phyloP scores from a whole-genome alignment of 768 basidiomycete genomes.

The Rhizopogon vulgaris region DNA sequence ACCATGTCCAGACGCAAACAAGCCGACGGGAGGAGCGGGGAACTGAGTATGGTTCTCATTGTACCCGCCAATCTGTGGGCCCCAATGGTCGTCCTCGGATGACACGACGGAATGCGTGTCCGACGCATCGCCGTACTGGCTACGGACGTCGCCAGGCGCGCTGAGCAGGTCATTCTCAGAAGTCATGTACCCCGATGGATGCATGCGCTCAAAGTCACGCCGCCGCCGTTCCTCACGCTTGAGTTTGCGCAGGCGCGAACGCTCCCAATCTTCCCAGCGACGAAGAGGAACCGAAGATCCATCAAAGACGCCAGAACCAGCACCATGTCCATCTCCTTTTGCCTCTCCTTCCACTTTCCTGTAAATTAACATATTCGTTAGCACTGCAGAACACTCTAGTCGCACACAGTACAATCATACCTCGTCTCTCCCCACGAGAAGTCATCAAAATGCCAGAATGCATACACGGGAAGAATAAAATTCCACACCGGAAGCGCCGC shows the following conservation, averaged over 20 bases:
- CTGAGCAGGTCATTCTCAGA: slow-evolving; percentile 61
- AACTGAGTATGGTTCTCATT: slow-evolving; percentile 78
- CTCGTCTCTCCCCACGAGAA: slow-evolving; percentile 99
- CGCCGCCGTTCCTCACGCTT: slow-evolving; percentile 80
- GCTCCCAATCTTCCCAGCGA: slow-evolving; percentile 99
- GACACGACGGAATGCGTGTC: slow-evolving; percentile 78
- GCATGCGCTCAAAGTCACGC: slow-evolving; percentile 73
- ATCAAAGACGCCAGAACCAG: slow-evolving; percentile 45
- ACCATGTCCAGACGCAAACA: slow-evolving; percentile 25
- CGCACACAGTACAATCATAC: slow-evolving; percentile 35
- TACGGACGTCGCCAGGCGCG: slow-evolving; percentile 47
- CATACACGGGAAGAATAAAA: slow-evolving; percentile 87
- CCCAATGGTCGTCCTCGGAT: slow-evolving; percentile 95
- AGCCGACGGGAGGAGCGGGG: slow-evolving; percentile 79
- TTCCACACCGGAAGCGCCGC: slow-evolving; percentile 95
- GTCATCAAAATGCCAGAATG: slow-evolving; percentile 99
- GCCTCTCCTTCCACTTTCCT: slow-evolving; percentile 95
- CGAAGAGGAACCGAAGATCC: slow-evolving; percentile 77
- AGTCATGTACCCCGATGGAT: slow-evolving; percentile 60
- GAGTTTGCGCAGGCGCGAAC: slow-evolving; percentile 86
- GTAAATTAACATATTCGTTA: slow-evolving; percentile 11
- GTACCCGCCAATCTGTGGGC: slow-evolving; percentile 90
- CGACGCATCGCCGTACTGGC: slow-evolving; percentile 63
- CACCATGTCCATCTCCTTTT: slow-evolving; percentile 74
- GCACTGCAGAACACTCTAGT: neutral